Evolutionary conservation across 768 basidiomycete genomes (phyloP), one percentile per base, ranked within the genome.

Genomic region (Mycena floridula): DNA sequence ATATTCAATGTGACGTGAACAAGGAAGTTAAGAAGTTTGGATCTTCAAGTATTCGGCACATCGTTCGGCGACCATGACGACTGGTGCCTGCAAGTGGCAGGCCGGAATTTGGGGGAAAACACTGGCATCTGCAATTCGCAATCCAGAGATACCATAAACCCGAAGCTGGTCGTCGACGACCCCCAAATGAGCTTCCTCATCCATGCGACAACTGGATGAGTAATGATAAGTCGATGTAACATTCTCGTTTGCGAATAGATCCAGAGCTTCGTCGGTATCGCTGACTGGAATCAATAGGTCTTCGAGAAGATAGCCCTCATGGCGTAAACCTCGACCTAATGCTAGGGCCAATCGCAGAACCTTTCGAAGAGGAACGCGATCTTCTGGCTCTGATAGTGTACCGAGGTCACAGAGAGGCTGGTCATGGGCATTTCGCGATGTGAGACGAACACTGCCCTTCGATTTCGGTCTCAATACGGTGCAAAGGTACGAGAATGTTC

Each of bases 151-250:
- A 6, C 76, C 76, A 54, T 77, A 67, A 1, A 78, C 76, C 12
- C 60, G 51, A 13, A 74, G 52, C 22, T 65, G 54, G 40, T 68
- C 67, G 49, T 73, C 72, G 24, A 79, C 72, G 0, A 76, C 74
- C 21, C 76, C 76, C 11, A 42, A 42, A 7, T 28, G 42, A 28
- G 54, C 54, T 25, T 56, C 59, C n/a, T 60, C 53, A 40, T 56
- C 65, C 65, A 69, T 68, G 15, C 67, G 48, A 54, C 67, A 68
- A 35, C 66, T 63, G 24, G 58, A 63, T 5, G 62, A 46, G 36
- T 65, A 69, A 44, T 70, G 66, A 48, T 57, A 66, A 37, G 61
- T 61, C 11, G 64, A 59, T 37, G 56, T 46, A 13, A 46, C 39
- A 16, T 49, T 40, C 37, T 50, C 32, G n/a, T 49, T 39, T 20